A percentile compares a stretch with the other conserved stretches of the same genome.
phyloP scores from a whole-genome alignment of 495 filamentous ascomycete species.

The Penicillium turbatum region DNA sequence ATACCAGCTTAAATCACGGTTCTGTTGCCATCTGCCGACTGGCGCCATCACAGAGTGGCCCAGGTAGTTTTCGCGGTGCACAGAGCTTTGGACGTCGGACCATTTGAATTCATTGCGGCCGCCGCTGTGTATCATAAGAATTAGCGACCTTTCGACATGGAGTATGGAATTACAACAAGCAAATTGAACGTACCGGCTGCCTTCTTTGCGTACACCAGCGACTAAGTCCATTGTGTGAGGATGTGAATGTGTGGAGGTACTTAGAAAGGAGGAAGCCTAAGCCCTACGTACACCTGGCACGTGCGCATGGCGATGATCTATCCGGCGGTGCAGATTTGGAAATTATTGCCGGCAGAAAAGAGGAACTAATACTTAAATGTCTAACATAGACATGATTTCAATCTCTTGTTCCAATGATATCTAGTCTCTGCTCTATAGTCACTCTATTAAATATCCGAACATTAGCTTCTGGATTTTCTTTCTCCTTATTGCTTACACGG shows the following conservation, averaged over 20 bases:
- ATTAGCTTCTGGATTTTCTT: too few species aligned
- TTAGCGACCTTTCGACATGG: slow-evolving; percentile 11
- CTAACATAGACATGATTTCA: too few species aligned
- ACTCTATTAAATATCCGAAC: too few species aligned
- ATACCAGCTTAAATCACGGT: slow-evolving; percentile 85
- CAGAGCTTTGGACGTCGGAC: slow-evolving; percentile 84
- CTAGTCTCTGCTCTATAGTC: too few species aligned
- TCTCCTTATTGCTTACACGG: too few species aligned
- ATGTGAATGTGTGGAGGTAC: neutral
- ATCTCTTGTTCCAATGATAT: too few species aligned
- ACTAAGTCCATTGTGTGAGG: slow-evolving; percentile 78
- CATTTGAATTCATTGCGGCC: slow-evolving; percentile 92
- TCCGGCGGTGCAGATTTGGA: neutral
- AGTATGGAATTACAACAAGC: neutral
- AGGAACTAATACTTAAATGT: too few species aligned
- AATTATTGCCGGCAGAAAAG: neutral
- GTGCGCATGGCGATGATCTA: neutral
- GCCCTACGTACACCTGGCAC: neutral
- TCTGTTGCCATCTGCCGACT: slow-evolving; percentile 93
- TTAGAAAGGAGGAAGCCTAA: neutral
- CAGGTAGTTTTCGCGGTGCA: slow-evolving; percentile 94
- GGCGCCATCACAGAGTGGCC: slow-evolving; percentile 94
- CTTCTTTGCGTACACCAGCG: slow-evolving; percentile 85
- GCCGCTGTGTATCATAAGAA: slow-evolving; percentile 52
- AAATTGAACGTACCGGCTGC: slow-evolving; percentile 57